Conservation (phyloP, 768 basidiomycete species). For the Auriscalpium orientale region DNA sequence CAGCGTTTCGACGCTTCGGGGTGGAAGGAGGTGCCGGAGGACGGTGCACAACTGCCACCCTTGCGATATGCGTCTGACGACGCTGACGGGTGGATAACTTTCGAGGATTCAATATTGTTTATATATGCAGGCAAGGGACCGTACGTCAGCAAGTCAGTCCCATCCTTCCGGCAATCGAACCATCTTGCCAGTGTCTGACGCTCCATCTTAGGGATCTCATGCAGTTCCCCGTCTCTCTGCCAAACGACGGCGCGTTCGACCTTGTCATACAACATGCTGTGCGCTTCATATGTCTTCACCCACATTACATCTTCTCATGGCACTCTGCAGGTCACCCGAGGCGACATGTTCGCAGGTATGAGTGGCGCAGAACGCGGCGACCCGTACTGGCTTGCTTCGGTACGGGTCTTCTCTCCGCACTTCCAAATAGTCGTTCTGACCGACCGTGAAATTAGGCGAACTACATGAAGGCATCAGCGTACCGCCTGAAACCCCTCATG, state of each 20-base stretch:
- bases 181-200: neutral
- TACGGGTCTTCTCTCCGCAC: slow-evolving; percentile 22
- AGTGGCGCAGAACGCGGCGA: slow-evolving; percentile 57
- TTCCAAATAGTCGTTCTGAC: too few species aligned
- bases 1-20: slow-evolving; percentile 15
- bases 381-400: slow-evolving; percentile 53
- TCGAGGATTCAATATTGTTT: slow-evolving; percentile 62
- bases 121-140: slow-evolving; percentile 76
- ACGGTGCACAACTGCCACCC: slow-evolving; percentile 32
- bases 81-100: slow-evolving; percentile 59
- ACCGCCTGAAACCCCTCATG: slow-evolving; percentile 57
- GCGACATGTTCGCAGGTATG: slow-evolving; percentile 43
- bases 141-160: slow-evolving; percentile 52
- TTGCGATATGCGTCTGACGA: slow-evolving; percentile 36
- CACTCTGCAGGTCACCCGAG: slow-evolving; percentile 37
- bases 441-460: slow-evolving; percentile 36
- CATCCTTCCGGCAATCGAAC: neutral
- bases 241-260: slow-evolving; percentile 75
- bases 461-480: slow-evolving; percentile 69
- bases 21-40: slow-evolving; percentile 3
- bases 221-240: slow-evolving; percentile 78
- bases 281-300: slow-evolving; percentile 18
- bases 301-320: slow-evolving; percentile 1
- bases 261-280: slow-evolving; percentile 59
- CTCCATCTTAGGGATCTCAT: slow-evolving; percentile 49